Evolutionary conservation across 306 rosid genomes (phyloP), one percentile per base, ranked within the genome.

Genomic region (Dryas alaskensis): DNA sequence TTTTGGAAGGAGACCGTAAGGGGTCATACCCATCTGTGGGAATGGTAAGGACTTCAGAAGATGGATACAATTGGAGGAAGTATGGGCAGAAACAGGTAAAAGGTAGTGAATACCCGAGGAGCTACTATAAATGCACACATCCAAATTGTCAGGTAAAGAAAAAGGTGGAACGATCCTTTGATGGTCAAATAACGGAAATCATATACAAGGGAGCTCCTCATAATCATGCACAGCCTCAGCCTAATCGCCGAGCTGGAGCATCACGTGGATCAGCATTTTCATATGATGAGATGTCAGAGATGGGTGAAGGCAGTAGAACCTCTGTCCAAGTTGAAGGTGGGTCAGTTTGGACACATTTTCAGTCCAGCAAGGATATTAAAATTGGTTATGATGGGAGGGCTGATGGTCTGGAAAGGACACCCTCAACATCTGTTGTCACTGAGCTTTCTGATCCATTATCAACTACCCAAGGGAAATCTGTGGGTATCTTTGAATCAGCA

Each of bases 81-180:
- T 93, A 93, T 75, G 98, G 98, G 27, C 98, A 93, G 70, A 93
- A 93, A 76, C 97, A 91, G 82, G 98, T 93, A 1, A 93, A 91
- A 75, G 97, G 98, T 7, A 89, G 97, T 67, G 97, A 91, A 80
- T 93, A 86, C 83, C 98, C 97, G 6, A 86, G 98, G 71, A 93
- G 98, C 81, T 93, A 93, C 72, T 93, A 89, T 48, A 93, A 91
- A 81, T 93, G 98, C 61, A 91, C 96, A 4, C 81, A 87, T 57
- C 81, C 90, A 69, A 89, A 80, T 77, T 93, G 98, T 78, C 86
- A 4, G 60, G 98, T 93, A 82, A 93, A 89, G 97, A 91, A 93
- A 79, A 93, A 89, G 75, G 98, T 93, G 73, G 98, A 93, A 82
- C 76, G 97, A 51, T 91, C 93, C n/a, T 87, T 77, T 64, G 96